These are phyloP conservation scores for Myotisia sp. DNA, from an alignment of 2,329 filamentous ascomycete genomes.

Conservation along the genomic window DNA sequence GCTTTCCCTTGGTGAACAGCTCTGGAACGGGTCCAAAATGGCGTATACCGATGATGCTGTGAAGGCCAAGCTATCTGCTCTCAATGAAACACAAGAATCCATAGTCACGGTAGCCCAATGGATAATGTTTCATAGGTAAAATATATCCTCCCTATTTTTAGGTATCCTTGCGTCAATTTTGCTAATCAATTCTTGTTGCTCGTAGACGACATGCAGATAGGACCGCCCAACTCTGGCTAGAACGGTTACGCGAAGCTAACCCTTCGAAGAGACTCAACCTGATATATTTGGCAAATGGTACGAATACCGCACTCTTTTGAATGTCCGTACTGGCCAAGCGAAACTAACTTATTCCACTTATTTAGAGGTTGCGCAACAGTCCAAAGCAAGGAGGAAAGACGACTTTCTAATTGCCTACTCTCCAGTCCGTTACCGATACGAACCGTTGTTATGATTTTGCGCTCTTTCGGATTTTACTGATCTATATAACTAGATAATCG, in stretches of 20 bases:
- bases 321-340: background rate
- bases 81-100: constrained; percentile 95
- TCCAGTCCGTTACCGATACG: constrained; percentile 37
- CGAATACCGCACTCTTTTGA: constrained; percentile 16
- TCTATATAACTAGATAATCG: constrained; percentile 47
- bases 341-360: constrained; percentile 2
- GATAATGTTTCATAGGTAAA: constrained; percentile 97
- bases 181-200: constrained; percentile 3
- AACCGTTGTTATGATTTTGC: constrained; percentile 17
- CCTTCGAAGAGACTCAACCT: constrained; percentile 77
- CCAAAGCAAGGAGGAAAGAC: constrained; percentile 77
- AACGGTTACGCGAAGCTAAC: constrained; percentile 73
- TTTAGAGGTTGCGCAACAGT: constrained; percentile 86
- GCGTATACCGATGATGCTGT: constrained; percentile 93
- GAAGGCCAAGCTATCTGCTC: constrained; percentile 79
- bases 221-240: constrained; percentile 82
- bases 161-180: background rate
- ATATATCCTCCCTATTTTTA: constrained; percentile 1
- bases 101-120: constrained; percentile 95
- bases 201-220: constrained; percentile 76
- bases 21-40: constrained; percentile 43
- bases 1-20: background rate
- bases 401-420: constrained; percentile 89
- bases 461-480: background rate
- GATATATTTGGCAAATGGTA: constrained; percentile 90